Conservation (phyloP, 495 filamentous ascomycete genomes). For the Neohortaea acidophila region DNA sequence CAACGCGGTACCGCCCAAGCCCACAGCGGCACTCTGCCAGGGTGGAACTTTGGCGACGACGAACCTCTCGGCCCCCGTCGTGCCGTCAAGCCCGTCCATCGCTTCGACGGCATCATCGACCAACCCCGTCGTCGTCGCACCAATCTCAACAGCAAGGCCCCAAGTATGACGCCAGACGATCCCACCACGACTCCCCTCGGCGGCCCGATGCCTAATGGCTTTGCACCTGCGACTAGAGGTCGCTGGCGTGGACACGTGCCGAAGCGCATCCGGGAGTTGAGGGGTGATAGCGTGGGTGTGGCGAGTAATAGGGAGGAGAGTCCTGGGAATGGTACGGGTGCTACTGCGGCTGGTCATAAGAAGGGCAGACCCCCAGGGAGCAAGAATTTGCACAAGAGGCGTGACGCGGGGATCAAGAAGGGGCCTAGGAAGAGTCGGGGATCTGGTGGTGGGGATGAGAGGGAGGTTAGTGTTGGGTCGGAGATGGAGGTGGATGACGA, state of each 20-base stretch:
- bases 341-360: neutral
- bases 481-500: neutral
- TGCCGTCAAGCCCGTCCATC: slow-evolving; percentile 8
- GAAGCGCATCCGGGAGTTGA: slow-evolving; percentile 25
- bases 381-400: slow-evolving; percentile 22
- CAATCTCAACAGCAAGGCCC: neutral
- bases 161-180: slow-evolving; percentile 5
- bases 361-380: slow-evolving; percentile 26
- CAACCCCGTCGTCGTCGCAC: slow-evolving; percentile 2
- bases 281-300: slow-evolving; percentile 20
- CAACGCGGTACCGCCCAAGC: slow-evolving; percentile 15
- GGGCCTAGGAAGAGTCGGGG: slow-evolving; percentile 25
- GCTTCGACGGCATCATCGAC: slow-evolving; percentile 11
- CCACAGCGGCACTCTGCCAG: slow-evolving; percentile 9
- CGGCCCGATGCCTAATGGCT: neutral
- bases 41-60: slow-evolving; percentile 19
- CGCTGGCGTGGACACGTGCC: slow-evolving; percentile 6
- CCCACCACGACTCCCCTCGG: slow-evolving; percentile 2
- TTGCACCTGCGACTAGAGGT: neutral
- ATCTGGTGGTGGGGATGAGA: too few species aligned
- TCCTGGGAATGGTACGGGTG: neutral
- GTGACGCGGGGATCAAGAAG: slow-evolving; percentile 28
- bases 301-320: slow-evolving; percentile 2
- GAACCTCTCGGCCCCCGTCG: slow-evolving; percentile 4
- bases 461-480: neutral